Percentiles rank a stretch among this genome's conserved stretches.
Conservation (phyloP, 768 basidiomycete genomes). For the Cyclocybe aegerita region DNA sequence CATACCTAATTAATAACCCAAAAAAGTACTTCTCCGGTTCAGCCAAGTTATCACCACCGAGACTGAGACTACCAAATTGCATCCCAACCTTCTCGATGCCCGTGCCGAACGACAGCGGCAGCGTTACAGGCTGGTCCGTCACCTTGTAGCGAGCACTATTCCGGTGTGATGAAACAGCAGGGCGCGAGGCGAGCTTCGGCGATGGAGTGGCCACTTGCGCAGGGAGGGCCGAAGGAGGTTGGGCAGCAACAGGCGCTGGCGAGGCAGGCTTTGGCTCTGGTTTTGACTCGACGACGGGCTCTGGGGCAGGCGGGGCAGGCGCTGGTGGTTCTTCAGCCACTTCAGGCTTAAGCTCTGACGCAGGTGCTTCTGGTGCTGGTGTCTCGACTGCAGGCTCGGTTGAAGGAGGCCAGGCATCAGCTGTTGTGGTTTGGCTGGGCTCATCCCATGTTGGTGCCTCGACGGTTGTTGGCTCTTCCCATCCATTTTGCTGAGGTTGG, state of each 20-base stretch:
- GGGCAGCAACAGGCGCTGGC: slow-evolving; percentile 27
- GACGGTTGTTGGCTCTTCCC: slow-evolving; percentile 76
- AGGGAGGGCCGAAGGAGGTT: slow-evolving; percentile 19
- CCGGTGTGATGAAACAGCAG: slow-evolving; percentile 53
- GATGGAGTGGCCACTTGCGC: slow-evolving; percentile 41
- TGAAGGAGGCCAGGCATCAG: slow-evolving; percentile 34
- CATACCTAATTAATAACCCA: background rate
- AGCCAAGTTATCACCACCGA: slow-evolving; percentile 65
- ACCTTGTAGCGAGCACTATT: slow-evolving; percentile 66
- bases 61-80: slow-evolving; percentile 85
- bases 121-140: slow-evolving; percentile 77
- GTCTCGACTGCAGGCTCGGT: slow-evolving; percentile 15
- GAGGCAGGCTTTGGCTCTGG: slow-evolving; percentile 35
- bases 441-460: slow-evolving; percentile 74
- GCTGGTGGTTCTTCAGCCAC: slow-evolving; percentile 25
- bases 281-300: slow-evolving; percentile 29
- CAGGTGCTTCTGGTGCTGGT: slow-evolving; percentile 1
- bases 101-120: slow-evolving; percentile 67
- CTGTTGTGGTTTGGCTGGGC: slow-evolving; percentile 27
- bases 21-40: slow-evolving; percentile 49
- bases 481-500: slow-evolving; percentile 37
- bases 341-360: slow-evolving; percentile 12
- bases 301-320: slow-evolving; percentile 9
- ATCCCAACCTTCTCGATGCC: slow-evolving; percentile 80
- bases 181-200: slow-evolving; percentile 52